Base-by-base conservation (phyloP, 1,284 basidiomycete genomes). In the Irpex lacteus region DNA sequence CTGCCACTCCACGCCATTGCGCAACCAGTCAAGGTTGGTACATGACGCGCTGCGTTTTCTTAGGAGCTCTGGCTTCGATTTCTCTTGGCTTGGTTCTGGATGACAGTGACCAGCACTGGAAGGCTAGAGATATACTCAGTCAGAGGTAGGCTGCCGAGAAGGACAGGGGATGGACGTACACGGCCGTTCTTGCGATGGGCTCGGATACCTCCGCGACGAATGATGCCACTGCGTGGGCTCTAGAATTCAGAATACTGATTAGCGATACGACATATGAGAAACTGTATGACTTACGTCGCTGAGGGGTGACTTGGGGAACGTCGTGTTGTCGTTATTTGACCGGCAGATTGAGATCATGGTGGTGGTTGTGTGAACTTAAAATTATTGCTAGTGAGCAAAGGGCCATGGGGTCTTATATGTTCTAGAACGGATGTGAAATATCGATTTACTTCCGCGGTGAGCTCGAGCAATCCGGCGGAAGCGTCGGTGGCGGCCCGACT, bases 1-100 rank as follows among this genome's bases (percentile, higher is more conserved):
- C 7, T 49, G 34, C 64, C 64, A 65, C 5, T 61, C 59, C 44
- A 64, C 26, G 4, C 37, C 56, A 37, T 55, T 50, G 2, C 47
- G 8, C 38, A 65, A 60, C 61, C 61, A 56, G 58, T 62, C 60
- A 15, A 65, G 57, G 9, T 47, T 52, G 6, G 60, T 55, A 38
- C 57, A 65, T 13, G 64, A 65, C 19, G 11, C 32, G 36, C 64
- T 62, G 49, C 60, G 64, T 9, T 34, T 6, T 50, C 47, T 15
- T 2, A 34, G 15, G 2, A 56, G 34, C 2, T 4, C 9, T 3
- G 19, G 54, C 18, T 21, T 56, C 11, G 3, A 1, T 15, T 13
- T 13, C 9, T 13, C 21, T 26, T 34, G 9, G 37, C 5, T 2
- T 56, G 19, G 19, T 18, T 36, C 54, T 5, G 54, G 26, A 1